Percentiles rank a stretch among this genome's conserved stretches.
Conservation (phyloP, 2,329 filamentous ascomycete species). For the Lecanosticta acicola region DNA sequence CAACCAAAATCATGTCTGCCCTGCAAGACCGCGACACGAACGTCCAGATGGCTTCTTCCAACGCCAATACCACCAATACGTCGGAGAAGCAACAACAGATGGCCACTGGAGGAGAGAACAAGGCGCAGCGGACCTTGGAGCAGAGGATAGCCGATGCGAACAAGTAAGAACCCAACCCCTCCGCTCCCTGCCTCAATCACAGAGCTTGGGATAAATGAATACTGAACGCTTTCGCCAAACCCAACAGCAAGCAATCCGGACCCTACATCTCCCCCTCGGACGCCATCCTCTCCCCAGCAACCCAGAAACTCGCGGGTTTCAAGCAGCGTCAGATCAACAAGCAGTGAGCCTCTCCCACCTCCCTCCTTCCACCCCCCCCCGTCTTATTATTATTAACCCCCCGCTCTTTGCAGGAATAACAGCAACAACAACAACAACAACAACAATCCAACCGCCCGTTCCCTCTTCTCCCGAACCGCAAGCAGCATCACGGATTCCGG, state of each 20-base stretch:
- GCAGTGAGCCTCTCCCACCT: no score
- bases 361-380: neutral
- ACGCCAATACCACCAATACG: conserved; percentile 1
- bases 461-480: conserved; percentile 21
- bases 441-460: conserved; percentile 19
- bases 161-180: neutral
- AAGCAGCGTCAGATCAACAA: conserved; percentile 76
- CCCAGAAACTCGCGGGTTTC: conserved; percentile 73
- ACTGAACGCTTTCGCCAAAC: no score
- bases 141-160: conserved; percentile 16
- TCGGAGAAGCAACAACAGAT: conserved; percentile 4
- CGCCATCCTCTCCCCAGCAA: conserved; percentile 81
- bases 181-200: no score
- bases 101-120: conserved; percentile 16
- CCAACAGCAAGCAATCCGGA: conserved; percentile 28
- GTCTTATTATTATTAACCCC: conserved; percentile 4
- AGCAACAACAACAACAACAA: conserved; percentile 5
- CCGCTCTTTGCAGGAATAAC: neutral
- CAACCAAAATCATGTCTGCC: conserved; percentile 15
- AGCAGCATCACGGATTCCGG: conserved; percentile 12
- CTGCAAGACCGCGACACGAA: conserved; percentile 24
- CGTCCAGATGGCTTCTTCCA: conserved; percentile 18
- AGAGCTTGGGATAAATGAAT: no score
- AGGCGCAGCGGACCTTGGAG: conserved; percentile 16
- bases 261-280: conserved; percentile 80